phyloP scores from a whole-genome alignment of 495 filamentous ascomycete species.

The Neurospora discreta region DNA sequence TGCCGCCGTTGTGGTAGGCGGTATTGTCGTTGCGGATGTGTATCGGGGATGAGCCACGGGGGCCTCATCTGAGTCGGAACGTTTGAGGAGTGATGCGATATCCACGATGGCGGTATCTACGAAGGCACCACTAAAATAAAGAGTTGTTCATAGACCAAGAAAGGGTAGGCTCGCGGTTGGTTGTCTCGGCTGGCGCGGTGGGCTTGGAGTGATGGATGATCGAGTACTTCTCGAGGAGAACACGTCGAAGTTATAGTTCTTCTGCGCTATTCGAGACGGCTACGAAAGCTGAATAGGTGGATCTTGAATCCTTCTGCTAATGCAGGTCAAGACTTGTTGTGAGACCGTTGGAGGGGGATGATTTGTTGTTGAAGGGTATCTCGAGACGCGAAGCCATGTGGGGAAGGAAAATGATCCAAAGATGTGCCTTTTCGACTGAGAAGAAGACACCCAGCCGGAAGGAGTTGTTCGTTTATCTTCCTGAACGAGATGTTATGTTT shows the following conservation, averaged over 20 bases:
- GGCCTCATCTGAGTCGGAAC: conserved; percentile 72
- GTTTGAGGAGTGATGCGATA: conserved; percentile 75
- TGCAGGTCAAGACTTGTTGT: background rate
- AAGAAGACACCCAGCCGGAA: background rate
- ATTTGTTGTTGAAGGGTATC: background rate
- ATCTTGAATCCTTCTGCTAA: background rate
- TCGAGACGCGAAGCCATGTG: background rate
- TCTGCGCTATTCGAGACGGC: background rate
- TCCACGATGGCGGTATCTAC: conserved; percentile 65
- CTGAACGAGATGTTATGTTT: background rate
- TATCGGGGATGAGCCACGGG: conserved; percentile 42
- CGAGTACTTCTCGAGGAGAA: background rate
- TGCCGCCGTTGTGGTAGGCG: conserved; percentile 27
- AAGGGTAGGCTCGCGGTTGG: conserved; percentile 5
- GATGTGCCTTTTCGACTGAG: background rate
- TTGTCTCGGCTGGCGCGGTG: background rate
- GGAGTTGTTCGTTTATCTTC: background rate
- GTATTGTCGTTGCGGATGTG: conserved; percentile 38
- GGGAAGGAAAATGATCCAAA: background rate
- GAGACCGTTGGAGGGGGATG: background rate
- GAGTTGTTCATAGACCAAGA: conserved; percentile 20
- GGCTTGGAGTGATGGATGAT: background rate
- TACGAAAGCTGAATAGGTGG: background rate
- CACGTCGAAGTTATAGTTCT: background rate
- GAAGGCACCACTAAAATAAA: conserved; percentile 16